These are phyloP conservation scores for Pisolithus orientalis DNA, from an alignment of 768 basidiomycete genomes.

Conservation along the genomic window DNA sequence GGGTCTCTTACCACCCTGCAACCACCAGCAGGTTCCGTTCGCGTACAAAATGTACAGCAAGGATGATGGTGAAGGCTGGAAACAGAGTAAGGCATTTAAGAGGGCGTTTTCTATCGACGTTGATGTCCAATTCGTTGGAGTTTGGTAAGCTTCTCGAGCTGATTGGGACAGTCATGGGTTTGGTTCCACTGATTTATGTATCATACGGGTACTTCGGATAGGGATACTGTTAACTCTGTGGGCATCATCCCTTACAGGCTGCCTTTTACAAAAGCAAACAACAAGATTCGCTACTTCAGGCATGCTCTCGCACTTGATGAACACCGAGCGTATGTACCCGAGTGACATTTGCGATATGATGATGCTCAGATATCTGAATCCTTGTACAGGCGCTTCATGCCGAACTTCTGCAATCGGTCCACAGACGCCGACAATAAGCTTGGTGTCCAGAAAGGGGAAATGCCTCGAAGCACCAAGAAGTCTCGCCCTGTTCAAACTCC, in stretches of 20 bases:
- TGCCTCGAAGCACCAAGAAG: neutral
- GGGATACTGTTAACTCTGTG: no score
- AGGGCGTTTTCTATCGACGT: slow-evolving; percentile 72
- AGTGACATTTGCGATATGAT: no score
- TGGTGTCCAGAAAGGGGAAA: neutral
- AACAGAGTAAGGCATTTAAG: slow-evolving; percentile 62
- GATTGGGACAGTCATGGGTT: neutral
- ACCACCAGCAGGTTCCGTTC: slow-evolving; percentile 73
- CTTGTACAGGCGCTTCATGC: neutral
- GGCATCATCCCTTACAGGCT: no score
- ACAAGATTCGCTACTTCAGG: no score
- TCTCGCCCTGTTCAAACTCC: neutral
- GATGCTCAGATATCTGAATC: neutral
- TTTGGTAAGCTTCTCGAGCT: slow-evolving; percentile 45
- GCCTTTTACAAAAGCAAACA: no score
- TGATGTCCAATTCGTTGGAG: slow-evolving; percentile 66
- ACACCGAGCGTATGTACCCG: no score
- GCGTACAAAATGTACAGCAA: slow-evolving; percentile 61
- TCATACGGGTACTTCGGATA: no score
- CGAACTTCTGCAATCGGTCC: neutral
- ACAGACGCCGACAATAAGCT: neutral
- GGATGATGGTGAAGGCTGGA: slow-evolving; percentile 54
- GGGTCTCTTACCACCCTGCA: slow-evolving; percentile 62
- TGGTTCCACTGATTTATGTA: neutral
- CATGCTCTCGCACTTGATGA: no score